A percentile compares a stretch with the other conserved stretches of the same genome.
Conservation (phyloP, 345 rosid genomes). For the Luvunga scandens region DNA sequence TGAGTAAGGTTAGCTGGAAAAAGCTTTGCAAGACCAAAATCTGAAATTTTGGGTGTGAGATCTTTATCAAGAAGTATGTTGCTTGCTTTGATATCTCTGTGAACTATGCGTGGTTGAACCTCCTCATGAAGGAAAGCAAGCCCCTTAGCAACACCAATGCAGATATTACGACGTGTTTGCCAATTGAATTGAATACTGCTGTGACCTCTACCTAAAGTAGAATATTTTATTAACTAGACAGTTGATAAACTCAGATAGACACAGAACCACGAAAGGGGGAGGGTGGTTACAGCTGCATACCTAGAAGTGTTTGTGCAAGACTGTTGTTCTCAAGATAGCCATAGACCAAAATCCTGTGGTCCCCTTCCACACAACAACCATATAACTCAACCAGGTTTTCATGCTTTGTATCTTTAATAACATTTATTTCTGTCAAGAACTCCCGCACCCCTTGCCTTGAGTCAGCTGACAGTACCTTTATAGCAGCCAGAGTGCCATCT, state of each 20-base stretch:
- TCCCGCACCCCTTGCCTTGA: conserved; percentile 66
- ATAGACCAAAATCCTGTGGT: conserved; percentile 63
- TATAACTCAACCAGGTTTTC: conserved; percentile 56
- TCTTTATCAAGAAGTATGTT: conserved; percentile 60
- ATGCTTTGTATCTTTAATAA: conserved; percentile 54
- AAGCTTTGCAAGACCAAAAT: conserved; percentile 79
- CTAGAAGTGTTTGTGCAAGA: conserved; percentile 65
- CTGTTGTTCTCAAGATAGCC: conserved; percentile 73
- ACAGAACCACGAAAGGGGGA: background rate
- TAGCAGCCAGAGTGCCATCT: conserved; percentile 53
- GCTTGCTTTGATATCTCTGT: conserved; percentile 80
- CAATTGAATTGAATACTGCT: conserved; percentile 53
- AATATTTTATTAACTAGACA: background rate
- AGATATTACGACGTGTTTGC: conserved; percentile 45
- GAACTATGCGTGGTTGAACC: conserved; percentile 56
- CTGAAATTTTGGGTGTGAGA: conserved; percentile 64
- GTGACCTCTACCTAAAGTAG: conserved; percentile 34
- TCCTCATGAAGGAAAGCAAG: conserved; percentile 74
- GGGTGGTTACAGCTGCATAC: conserved; percentile 22
- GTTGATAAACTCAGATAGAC: conserved; percentile 3
- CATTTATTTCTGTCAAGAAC: conserved; percentile 64
- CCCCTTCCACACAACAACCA: conserved; percentile 66
- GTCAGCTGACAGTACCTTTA: conserved; percentile 58
- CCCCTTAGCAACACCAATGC: conserved; percentile 66
- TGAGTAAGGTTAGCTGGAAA: conserved; percentile 60